Evolutionary conservation across 805 yeast species (phyloP).

Genomic region (Metschnikowia orientalis): DNA sequence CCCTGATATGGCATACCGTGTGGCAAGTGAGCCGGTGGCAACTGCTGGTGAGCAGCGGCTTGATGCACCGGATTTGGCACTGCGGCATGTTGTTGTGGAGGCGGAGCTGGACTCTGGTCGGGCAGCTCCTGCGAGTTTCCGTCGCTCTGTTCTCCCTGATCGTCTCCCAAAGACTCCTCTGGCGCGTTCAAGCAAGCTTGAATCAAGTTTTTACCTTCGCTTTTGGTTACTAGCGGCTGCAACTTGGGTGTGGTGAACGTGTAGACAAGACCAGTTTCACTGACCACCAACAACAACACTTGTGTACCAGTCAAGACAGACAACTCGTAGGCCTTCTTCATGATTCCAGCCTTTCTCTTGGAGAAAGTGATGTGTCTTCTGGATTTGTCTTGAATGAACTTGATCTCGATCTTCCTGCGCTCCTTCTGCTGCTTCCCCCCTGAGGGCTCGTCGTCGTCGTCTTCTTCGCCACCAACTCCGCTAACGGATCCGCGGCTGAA

Average conservation of each 20-base stretch:
- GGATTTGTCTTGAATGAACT: constrained; percentile 95
- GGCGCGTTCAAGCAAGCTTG: constrained; percentile 97
- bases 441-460: constrained; percentile 47
- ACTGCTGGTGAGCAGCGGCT: constrained; percentile 26
- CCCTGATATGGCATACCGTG: constrained; percentile 45
- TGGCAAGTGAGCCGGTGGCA: constrained; percentile 39
- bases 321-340: constrained; percentile 99
- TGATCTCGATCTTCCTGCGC: constrained; percentile 89
- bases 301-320: constrained; percentile 97
- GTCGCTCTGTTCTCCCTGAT: constrained; percentile 51
- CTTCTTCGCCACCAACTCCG: constrained; percentile 42
- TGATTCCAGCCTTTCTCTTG: constrained; percentile 96
- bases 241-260: constrained; percentile 98
- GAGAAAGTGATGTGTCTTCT: constrained; percentile 97
- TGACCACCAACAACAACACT: constrained; percentile 87
- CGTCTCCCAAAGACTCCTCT: constrained; percentile 72
- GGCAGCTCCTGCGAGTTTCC: constrained; percentile 41
- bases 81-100: constrained; percentile 20
- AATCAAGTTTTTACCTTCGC: constrained; percentile 94
- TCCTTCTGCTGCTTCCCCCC: constrained; percentile 51
- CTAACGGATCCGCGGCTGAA: constrained; percentile 20
- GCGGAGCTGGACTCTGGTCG: constrained; percentile 37
- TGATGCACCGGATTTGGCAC: constrained; percentile 21
- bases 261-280: constrained; percentile 97
- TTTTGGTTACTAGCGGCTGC: constrained; percentile 95